Conservation (phyloP, 2,329 filamentous ascomycete genomes). For the Fonsecaea pedrosoi region DNA sequence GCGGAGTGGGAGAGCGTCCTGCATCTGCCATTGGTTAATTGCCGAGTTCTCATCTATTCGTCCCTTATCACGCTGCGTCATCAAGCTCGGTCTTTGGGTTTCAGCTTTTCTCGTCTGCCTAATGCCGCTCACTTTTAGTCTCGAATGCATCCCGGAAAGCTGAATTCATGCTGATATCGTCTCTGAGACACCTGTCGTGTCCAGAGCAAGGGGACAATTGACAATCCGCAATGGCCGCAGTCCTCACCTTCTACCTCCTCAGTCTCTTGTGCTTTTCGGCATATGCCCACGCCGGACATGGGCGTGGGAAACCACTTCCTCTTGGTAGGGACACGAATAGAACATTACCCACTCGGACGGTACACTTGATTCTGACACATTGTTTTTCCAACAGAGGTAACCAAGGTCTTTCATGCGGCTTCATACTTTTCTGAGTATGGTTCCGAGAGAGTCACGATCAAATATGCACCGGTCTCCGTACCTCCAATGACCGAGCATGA, state of each 20-base stretch:
- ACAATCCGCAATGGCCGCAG: not conserved
- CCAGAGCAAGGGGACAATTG: not conserved
- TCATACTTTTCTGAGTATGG: constrained; percentile 10
- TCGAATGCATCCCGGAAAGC: not conserved
- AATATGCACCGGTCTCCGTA: constrained; percentile 18
- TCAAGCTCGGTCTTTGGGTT: not conserved
- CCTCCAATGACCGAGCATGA: constrained; percentile 27
- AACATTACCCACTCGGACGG: not conserved
- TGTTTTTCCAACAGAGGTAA: not conserved
- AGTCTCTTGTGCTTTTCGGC: constrained; percentile 10
- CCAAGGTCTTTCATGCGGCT: constrained; percentile 2
- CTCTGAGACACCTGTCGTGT: not conserved
- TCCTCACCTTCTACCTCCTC: not conserved
- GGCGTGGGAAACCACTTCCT: constrained; percentile 4
- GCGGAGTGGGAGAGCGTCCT: not conserved
- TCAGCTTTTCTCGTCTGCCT: constrained; percentile 1
- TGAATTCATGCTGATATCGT: not conserved
- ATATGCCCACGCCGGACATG: constrained; percentile 9
- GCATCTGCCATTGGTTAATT: not conserved
- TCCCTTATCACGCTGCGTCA: not conserved
- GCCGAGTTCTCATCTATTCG: not conserved
- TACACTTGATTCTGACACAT: not conserved
- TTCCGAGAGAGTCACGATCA: constrained; percentile 23
- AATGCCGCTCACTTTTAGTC: not conserved
- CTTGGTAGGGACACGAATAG: not conserved